Evolutionary conservation across 1,284 basidiomycete species (phyloP).

Genomic region (Cryptococcus sp.): DNA sequence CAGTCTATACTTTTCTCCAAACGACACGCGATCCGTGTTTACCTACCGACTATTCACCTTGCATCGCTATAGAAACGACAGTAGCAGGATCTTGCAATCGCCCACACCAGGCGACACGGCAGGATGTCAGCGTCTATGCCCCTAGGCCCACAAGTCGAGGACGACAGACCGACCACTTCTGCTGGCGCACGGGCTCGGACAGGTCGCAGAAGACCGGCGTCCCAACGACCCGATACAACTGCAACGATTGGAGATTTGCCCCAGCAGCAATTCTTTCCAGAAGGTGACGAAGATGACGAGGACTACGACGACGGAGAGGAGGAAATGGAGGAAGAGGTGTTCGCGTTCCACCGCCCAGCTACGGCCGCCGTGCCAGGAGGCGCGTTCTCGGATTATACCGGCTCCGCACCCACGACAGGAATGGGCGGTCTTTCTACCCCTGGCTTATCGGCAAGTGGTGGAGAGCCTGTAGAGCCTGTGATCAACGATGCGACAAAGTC

Average conservation of each 20-base stretch:
- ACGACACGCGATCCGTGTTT: no score
- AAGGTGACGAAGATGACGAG: conserved; percentile 39
- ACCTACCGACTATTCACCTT: no score
- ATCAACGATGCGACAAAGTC: conserved; percentile 2
- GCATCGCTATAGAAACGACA: no score
- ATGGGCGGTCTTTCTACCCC: conserved; percentile 6
- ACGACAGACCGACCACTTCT: neutral
- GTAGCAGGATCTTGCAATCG: no score
- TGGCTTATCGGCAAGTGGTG: conserved; percentile 11
- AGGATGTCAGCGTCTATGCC: no score
- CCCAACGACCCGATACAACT: conserved; percentile 41
- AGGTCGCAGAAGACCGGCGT: neutral
- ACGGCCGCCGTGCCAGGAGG: conserved; percentile 37
- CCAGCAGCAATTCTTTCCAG: conserved; percentile 47
- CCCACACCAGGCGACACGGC: no score
- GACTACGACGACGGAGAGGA: conserved; percentile 43
- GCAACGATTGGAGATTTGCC: conserved; percentile 44
- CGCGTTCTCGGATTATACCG: conserved; percentile 19
- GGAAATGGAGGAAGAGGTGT: conserved; percentile 41
- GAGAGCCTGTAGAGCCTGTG: neutral
- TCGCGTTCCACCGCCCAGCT: conserved; percentile 48
- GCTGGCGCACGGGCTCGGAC: neutral
- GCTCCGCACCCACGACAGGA: conserved; percentile 22
- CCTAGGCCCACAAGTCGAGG: no score
- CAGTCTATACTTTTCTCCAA: no score